phyloP scores from a whole-genome alignment of 2,329 filamentous ascomycete species.

The Hypoxylon sp. region DNA sequence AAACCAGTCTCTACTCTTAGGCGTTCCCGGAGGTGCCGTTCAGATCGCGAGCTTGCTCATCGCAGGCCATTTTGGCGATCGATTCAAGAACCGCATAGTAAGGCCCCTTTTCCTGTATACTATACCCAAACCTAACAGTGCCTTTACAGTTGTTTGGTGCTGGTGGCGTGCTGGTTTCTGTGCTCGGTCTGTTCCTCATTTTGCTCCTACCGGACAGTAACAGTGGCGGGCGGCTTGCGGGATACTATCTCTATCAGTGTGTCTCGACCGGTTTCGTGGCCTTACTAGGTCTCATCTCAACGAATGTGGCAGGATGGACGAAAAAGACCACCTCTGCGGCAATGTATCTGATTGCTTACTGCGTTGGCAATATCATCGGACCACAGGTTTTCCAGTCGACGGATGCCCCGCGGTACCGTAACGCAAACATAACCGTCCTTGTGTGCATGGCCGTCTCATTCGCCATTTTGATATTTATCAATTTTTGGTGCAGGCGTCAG shows the following conservation, averaged over 20 bases:
- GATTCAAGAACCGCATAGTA: constrained; percentile 66
- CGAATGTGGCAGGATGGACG: constrained; percentile 70
- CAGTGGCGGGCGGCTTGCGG: constrained; percentile 69
- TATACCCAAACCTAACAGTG: constrained; percentile 21
- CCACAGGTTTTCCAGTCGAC: constrained; percentile 69
- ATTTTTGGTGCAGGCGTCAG: constrained; percentile 69
- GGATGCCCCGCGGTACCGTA: constrained; percentile 71
- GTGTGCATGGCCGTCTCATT: constrained; percentile 69
- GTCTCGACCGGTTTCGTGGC: constrained; percentile 73
- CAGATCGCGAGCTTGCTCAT: constrained; percentile 71
- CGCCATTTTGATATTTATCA: constrained; percentile 70
- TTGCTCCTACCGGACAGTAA: constrained; percentile 71
- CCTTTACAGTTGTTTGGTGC: constrained; percentile 61
- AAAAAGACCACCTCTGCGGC: constrained; percentile 71
- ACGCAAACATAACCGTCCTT: constrained; percentile 74
- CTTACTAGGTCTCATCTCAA: constrained; percentile 71
- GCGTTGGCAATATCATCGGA: constrained; percentile 64
- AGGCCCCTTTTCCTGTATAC: constrained; percentile 25
- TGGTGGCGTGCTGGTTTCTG: constrained; percentile 63
- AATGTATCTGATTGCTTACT: constrained; percentile 65
- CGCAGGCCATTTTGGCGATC: constrained; percentile 66
- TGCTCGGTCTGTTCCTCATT: constrained; percentile 75
- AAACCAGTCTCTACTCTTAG: constrained; percentile 73
- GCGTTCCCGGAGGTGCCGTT: constrained; percentile 74
- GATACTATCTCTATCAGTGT: constrained; percentile 75